Conservation (phyloP, 768 basidiomycete genomes). For the Astraeus odoratus region DNA sequence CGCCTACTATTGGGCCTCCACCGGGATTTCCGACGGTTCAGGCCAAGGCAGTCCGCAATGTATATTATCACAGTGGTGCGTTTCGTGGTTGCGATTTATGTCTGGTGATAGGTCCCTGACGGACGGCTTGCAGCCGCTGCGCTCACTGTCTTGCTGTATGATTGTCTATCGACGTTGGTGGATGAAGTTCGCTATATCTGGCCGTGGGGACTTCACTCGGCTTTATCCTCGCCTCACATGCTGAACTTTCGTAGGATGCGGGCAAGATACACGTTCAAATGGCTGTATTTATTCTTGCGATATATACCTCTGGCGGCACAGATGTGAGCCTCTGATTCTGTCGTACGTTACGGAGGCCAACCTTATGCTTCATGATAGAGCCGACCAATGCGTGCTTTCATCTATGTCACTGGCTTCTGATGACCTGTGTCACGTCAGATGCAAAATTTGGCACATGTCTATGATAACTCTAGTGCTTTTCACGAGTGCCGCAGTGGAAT, state of each 20-base stretch:
- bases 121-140: conserved; percentile 12
- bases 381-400: conserved; percentile 4
- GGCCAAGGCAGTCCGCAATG: neutral
- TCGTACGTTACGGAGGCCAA: conserved; percentile 1
- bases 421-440: neutral
- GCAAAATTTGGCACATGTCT: neutral
- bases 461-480: neutral
- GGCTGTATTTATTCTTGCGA: conserved; percentile 25
- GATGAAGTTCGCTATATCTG: conserved; percentile 15
- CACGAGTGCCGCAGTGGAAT: neutral
- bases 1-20: neutral
- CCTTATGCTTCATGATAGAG: conserved; percentile 3
- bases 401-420: neutral
- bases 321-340: conserved; percentile 14
- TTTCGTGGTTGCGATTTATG: neutral
- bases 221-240: neutral
- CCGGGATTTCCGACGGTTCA: neutral
- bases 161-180: conserved; percentile 17
- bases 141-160: conserved; percentile 17
- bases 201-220: conserved; percentile 11
- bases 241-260: conserved; percentile 14
- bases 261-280: conserved; percentile 18
- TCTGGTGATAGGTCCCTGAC: neutral
- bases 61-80: neutral
- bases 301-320: conserved; percentile 16